These are phyloP conservation scores for Microdochium trichocladiopsis DNA, from an alignment of 2,329 filamentous ascomycete species.

Conservation along the genomic window DNA sequence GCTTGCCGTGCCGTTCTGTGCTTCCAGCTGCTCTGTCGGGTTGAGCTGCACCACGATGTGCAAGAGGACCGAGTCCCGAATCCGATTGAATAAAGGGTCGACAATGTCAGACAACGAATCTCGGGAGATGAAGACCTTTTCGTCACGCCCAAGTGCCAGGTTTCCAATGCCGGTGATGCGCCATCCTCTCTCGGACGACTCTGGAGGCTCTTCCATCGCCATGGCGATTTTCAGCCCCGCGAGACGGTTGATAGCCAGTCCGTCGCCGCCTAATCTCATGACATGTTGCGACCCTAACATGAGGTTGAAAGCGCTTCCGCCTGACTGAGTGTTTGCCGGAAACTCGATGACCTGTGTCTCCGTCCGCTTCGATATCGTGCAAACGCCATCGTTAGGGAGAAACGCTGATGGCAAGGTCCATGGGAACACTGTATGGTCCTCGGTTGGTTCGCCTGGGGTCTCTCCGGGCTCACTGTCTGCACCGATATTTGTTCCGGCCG, in stretches of 20 bases:
- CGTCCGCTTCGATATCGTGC: conserved; percentile 62
- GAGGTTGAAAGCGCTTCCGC: conserved; percentile 34
- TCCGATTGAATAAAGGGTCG: conserved; percentile 77
- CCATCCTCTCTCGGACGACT: conserved; percentile 42
- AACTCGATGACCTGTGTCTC: conserved; percentile 65
- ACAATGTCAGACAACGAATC: conserved; percentile 69
- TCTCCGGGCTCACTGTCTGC: conserved; percentile 5
- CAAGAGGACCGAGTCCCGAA: conserved; percentile 65
- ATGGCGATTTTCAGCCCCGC: conserved; percentile 58
- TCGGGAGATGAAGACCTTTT: conserved; percentile 74
- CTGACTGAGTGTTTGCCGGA: conserved; percentile 36
- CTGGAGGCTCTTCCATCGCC: conserved; percentile 50
- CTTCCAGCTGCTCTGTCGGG: conserved; percentile 6
- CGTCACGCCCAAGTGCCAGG: conserved; percentile 76
- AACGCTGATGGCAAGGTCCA: conserved; percentile 81
- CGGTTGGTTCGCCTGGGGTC: conserved; percentile 2
- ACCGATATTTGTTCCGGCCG: conserved; percentile 10
- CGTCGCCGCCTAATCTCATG: conserved; percentile 33
- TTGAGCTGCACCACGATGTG: conserved; percentile 62
- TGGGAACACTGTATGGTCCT: conserved; percentile 80
- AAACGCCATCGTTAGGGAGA: conserved; percentile 72
- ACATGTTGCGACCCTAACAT: conserved; percentile 41
- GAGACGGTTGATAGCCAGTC: conserved; percentile 42
- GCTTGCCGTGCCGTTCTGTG: conserved; percentile 11
- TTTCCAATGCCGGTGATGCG: conserved; percentile 76